phyloP scores from a whole-genome alignment of 768 basidiomycete genomes.

The Lactarius trivialis region DNA sequence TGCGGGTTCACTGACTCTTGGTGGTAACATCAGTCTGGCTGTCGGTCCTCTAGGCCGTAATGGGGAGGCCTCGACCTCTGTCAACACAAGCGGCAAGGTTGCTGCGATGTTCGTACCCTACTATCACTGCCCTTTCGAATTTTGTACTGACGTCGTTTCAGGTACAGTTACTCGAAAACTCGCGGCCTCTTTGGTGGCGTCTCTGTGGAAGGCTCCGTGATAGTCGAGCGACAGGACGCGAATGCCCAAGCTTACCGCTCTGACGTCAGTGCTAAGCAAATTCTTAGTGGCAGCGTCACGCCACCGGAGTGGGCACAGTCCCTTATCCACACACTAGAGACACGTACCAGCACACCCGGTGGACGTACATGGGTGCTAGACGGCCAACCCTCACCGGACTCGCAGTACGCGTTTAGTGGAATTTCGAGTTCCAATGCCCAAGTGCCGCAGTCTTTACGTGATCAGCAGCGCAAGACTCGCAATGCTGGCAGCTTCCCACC shows the following conservation, averaged over 20 bases:
- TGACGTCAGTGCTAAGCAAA: slow-evolving; percentile 67
- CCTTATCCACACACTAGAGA: slow-evolving; percentile 68
- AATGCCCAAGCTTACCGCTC: slow-evolving; percentile 76
- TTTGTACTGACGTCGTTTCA: slow-evolving; percentile 27
- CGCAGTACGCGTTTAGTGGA: slow-evolving; percentile 55
- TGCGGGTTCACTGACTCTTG: slow-evolving; percentile 82
- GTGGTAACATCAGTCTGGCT: slow-evolving; percentile 85
- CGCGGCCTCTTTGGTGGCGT: slow-evolving; percentile 91
- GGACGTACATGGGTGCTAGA: slow-evolving; percentile 62
- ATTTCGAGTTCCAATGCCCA: slow-evolving; percentile 37
- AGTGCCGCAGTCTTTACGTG: slow-evolving; percentile 21
- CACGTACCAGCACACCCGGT: slow-evolving; percentile 64
- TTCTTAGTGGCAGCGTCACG: slow-evolving; percentile 71
- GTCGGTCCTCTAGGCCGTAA: slow-evolving; percentile 92
- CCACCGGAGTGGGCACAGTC: slow-evolving; percentile 74
- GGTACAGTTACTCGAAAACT: slow-evolving; percentile 90
- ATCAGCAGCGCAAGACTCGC: slow-evolving; percentile 19
- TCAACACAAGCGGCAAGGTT: slow-evolving; percentile 80
- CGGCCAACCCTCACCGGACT: slow-evolving; percentile 25
- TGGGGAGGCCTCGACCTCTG: slow-evolving; percentile 81
- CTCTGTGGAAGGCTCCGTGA: slow-evolving; percentile 82
- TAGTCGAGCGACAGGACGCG: slow-evolving; percentile 91
- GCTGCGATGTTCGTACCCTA: slow-evolving; percentile 70
- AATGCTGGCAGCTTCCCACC: slow-evolving; percentile 52
- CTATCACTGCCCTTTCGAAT: not conserved